These are phyloP conservation scores for Amylocystis lapponica DNA, from an alignment of 768 basidiomycete species.

Conservation along the genomic window DNA sequence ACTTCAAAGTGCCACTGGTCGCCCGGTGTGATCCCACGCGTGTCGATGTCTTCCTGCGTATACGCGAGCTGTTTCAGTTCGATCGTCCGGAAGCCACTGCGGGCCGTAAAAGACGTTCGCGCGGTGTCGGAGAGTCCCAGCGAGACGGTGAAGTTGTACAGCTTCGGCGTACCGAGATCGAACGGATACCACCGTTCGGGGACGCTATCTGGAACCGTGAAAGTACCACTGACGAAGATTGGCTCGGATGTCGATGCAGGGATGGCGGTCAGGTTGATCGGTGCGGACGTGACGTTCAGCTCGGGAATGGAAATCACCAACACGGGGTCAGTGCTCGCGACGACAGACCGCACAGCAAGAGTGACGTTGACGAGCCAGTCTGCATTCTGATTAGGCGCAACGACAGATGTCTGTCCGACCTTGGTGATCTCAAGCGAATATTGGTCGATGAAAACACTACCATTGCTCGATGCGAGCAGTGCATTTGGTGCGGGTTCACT, in stretches of 20 bases:
- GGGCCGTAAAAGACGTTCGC: conserved; percentile 31
- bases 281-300: conserved; percentile 34
- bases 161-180: conserved; percentile 48
- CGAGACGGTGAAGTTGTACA: conserved; percentile 45
- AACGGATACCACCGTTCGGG: conserved; percentile 51
- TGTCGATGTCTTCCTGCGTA: conserved; percentile 35
- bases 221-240: conserved; percentile 37
- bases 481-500: conserved; percentile 15
- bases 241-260: conserved; percentile 23
- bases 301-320: conserved; percentile 43
- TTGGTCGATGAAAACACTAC: conserved; percentile 43
- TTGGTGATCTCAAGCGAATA: conserved; percentile 51
- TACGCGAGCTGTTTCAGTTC: conserved; percentile 46
- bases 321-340: conserved; percentile 26
- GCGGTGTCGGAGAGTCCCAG: conserved; percentile 24
- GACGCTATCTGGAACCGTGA: conserved; percentile 39
- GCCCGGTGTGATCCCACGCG: conserved; percentile 49
- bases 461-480: conserved; percentile 14
- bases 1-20: conserved; percentile 59
- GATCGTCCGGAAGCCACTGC: conserved; percentile 57
- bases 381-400: conserved; percentile 37
- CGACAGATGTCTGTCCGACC: conserved; percentile 38
- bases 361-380: conserved; percentile 55
- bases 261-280: conserved; percentile 23
- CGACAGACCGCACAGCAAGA: conserved; percentile 41